Percentiles rank a stretch among this genome's conserved stretches.
phyloP scores from a whole-genome alignment of 1,139 yeast species.

The Pichia sp. region DNA sequence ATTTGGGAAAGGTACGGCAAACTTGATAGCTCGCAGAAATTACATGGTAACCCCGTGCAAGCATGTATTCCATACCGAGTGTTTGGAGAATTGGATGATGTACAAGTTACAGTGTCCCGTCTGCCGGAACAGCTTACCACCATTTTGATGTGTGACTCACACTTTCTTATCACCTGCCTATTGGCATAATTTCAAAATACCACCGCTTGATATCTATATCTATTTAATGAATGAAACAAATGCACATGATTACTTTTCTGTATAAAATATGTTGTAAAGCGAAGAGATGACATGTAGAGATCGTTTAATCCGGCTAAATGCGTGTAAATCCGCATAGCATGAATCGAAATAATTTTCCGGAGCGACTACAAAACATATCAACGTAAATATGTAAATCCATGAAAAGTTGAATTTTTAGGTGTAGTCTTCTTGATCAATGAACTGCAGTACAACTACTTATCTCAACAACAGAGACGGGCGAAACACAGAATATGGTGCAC shows the following conservation, averaged over 20 bases:
- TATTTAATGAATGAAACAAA: too few species aligned
- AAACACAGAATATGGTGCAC: neutral
- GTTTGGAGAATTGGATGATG: slow-evolving; percentile 91
- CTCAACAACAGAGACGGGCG: neutral
- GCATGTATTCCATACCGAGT: slow-evolving; percentile 82
- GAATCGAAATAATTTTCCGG: neutral
- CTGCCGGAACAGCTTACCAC: slow-evolving; percentile 82
- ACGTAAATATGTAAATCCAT: neutral
- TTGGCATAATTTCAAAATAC: too few species aligned
- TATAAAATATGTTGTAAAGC: too few species aligned
- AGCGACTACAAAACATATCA: neutral
- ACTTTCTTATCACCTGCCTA: too few species aligned
- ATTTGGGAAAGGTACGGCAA: slow-evolving; percentile 17
- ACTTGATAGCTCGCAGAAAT: slow-evolving; percentile 34
- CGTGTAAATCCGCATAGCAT: neutral
- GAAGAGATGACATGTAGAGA: neutral
- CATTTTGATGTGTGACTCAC: slow-evolving; percentile 36
- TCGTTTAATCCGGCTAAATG: neutral
- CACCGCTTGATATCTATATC: too few species aligned
- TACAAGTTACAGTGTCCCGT: slow-evolving; percentile 91
- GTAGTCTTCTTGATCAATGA: too few species aligned
- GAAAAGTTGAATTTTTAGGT: too few species aligned
- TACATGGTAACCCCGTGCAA: slow-evolving; percentile 93
- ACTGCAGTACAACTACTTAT: too few species aligned
- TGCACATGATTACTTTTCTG: too few species aligned